Base-by-base conservation (phyloP, 2,329 filamentous ascomycete genomes). In the Phialemonium atrogriseum region DNA sequence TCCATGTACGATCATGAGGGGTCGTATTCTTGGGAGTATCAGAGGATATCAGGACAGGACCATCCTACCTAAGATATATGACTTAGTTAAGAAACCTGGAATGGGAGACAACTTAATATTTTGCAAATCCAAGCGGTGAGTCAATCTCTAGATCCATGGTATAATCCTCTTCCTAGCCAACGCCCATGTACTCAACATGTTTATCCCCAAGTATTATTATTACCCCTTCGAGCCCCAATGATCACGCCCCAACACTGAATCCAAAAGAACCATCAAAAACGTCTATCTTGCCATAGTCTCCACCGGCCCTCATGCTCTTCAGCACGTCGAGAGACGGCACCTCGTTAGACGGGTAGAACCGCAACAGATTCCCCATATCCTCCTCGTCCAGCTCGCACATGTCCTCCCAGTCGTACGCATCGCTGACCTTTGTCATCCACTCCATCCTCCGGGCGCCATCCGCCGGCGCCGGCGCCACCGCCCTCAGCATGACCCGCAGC, bases 381-480 rank as follows among this genome's bases (percentile, higher is more conserved):
- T 80, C 73, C 30, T 91, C 84, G 13, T 73, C 76, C 70, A 96
- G 77, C 20, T 74, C 72, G 44, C 85, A 88, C 44, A 96, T 73
- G 40, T 95, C 83, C 39, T 93, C 80, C 54, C 93, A 75, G 32
- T 70, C 79, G 68, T 89, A 95, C 21, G 77, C 69, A 46, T 95
- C 86, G 60, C 88, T 95, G 21, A 96, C 84, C 42, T 76, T 80
- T 28, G 79, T 86, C 84, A 96, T 96, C 87, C 88, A 96, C 43
- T 79, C 72, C 89, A 96, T 96, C 37, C 89, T 68, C 64, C 87
- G 93, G 1, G 83, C 78, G 0, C 87, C 82, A 36, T 93, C 82
- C 32, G 81, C 77, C 2, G 66, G 56, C 7, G 66, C 65, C 0
- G 89, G 86, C 4, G 84, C 88, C 18, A 88, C 58, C 51, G 78